A percentile compares a stretch with the other conserved stretches of the same genome.
Evolutionary conservation across 2,329 filamentous ascomycete genomes (phyloP).

Genomic region (Domatiomyces globalis): DNA sequence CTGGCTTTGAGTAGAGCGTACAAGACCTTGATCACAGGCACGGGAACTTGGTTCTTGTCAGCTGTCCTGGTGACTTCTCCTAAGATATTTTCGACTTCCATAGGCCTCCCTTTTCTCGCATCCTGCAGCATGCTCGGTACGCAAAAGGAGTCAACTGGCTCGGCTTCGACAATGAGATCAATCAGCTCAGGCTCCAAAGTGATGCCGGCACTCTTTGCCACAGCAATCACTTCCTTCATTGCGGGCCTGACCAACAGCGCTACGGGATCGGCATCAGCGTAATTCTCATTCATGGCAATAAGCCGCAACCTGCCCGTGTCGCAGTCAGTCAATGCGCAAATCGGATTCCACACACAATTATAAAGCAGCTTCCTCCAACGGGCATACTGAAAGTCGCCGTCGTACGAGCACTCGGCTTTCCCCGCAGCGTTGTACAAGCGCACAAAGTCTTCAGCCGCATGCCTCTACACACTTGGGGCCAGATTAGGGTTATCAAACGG

Average conservation of each 20-base stretch:
- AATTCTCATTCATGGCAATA: constrained; percentile 25
- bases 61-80: constrained; percentile 44
- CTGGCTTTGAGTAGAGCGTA: constrained; percentile 20
- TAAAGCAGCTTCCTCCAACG: constrained; percentile 33
- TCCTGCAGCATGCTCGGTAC: constrained; percentile 44
- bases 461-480: constrained; percentile 9
- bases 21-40: constrained; percentile 19
- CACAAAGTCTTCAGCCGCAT: constrained; percentile 31
- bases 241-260: constrained; percentile 38
- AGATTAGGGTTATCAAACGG: constrained; percentile 18
- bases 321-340: constrained; percentile 37
- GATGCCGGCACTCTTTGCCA: constrained; percentile 32
- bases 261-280: constrained; percentile 20
- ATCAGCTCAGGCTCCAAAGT: constrained; percentile 33
- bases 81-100: constrained; percentile 43
- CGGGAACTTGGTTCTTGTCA: constrained; percentile 31
- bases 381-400: constrained; percentile 20
- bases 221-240: constrained; percentile 33
- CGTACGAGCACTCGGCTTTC: constrained; percentile 31
- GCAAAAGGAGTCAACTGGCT: constrained; percentile 36
- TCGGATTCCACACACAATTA: constrained; percentile 39
- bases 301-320: constrained; percentile 40
- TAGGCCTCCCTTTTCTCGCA: constrained; percentile 34
- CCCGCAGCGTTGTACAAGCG: constrained; percentile 34
- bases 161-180: constrained; percentile 34